These are phyloP conservation scores for Penstemon eatonii DNA, from an alignment of 257 asterid species.

Conservation along the genomic window DNA sequence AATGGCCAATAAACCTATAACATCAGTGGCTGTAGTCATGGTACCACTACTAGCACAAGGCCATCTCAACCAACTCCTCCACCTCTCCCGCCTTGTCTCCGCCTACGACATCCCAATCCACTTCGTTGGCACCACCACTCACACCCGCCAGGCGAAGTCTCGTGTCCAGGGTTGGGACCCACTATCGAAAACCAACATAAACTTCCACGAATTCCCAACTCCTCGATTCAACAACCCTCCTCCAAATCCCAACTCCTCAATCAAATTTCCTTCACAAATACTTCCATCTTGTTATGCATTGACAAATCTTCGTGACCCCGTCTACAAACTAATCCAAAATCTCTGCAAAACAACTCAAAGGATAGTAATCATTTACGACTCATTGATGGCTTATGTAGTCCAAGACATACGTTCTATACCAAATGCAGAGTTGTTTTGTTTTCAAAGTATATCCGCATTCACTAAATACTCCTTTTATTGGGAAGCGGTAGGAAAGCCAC, in stretches of 20 bases:
- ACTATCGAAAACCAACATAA: slow-evolving; percentile 18
- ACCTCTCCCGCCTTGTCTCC: slow-evolving; percentile 52
- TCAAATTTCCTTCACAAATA: slow-evolving; percentile 40
- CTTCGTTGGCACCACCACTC: slow-evolving; percentile 38
- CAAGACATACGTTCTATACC: slow-evolving; percentile 31
- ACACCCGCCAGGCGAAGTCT: slow-evolving; percentile 43
- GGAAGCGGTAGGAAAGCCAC: slow-evolving; percentile 29
- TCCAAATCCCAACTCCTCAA: slow-evolving; percentile 33
- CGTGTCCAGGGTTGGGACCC: slow-evolving; percentile 45
- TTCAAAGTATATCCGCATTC: slow-evolving; percentile 48
- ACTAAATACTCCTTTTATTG: slow-evolving; percentile 10
- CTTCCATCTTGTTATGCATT: slow-evolving; percentile 31
- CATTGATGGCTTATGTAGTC: too few species aligned
- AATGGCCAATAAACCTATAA: slow-evolving; percentile 13
- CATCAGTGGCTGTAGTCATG: slow-evolving; percentile 37
- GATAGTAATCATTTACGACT: too few species aligned
- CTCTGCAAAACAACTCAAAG: too few species aligned
- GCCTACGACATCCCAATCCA: slow-evolving; percentile 35
- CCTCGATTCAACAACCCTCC: slow-evolving; percentile 29
- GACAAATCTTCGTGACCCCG: slow-evolving; percentile 29
- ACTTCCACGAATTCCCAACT: slow-evolving; percentile 37
- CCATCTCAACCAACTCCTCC: slow-evolving; percentile 57
- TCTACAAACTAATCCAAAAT: too few species aligned
- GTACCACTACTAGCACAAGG: slow-evolving; percentile 59
- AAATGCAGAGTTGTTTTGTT: slow-evolving; percentile 45